Evolutionary conservation across 805 yeast species (phyloP).

Genomic region (Ogataea ramenticola): DNA sequence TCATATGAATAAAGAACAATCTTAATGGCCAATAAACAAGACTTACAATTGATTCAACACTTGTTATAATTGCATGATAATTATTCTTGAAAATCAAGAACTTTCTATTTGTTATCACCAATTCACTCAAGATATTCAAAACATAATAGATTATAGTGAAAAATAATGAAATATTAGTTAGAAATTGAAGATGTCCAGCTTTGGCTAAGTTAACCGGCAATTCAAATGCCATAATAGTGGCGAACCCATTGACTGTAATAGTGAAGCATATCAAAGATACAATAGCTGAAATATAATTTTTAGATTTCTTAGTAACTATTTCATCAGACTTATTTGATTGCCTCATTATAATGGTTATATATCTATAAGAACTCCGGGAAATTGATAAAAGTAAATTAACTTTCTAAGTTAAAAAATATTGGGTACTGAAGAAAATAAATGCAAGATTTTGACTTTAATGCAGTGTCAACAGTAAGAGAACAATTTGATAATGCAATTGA

Average conservation of each 20-base stretch:
- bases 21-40: constrained; percentile 64
- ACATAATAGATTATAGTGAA: constrained; percentile 37
- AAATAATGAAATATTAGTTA: constrained; percentile 57
- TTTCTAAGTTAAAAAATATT: too few species aligned
- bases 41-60: constrained; percentile 55
- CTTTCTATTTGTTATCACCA: constrained; percentile 15
- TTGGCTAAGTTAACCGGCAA: constrained; percentile 43
- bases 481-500: too few species aligned
- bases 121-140: constrained; percentile 32
- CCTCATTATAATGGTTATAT: background rate
- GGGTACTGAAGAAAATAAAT: too few species aligned
- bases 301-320: background rate
- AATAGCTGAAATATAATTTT: constrained; percentile 10
- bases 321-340: constrained; percentile 1
- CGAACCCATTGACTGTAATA: constrained; percentile 8
- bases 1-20: constrained; percentile 41
- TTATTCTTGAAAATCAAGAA: constrained; percentile 26
- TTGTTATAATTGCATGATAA: constrained; percentile 47
- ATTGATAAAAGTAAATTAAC: too few species aligned
- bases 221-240: constrained; percentile 10
- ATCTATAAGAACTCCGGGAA: too few species aligned
- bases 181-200: constrained; percentile 68
- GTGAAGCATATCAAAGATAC: constrained; percentile 9
- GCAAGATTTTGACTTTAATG: too few species aligned
- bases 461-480: too few species aligned